A percentile compares a stretch with the other conserved stretches of the same genome.
Evolutionary conservation across 2,329 filamentous ascomycete species (phyloP).

Genomic region (Grosmannia clavigera): DNA sequence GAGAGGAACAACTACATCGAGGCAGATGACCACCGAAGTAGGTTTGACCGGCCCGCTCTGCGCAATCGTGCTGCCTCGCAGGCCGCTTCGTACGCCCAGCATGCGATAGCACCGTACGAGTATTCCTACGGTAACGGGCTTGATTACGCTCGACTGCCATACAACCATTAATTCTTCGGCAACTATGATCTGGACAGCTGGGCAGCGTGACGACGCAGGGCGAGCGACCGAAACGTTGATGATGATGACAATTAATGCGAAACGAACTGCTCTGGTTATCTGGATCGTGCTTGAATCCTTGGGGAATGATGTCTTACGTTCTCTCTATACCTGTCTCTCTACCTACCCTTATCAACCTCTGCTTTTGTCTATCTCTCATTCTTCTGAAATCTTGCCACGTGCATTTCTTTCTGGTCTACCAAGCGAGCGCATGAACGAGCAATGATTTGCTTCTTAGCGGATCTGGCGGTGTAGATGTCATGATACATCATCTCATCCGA

Average conservation of each 20-base stretch:
- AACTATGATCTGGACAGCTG: background rate
- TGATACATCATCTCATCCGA: background rate
- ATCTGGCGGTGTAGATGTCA: background rate
- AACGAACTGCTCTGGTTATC: background rate
- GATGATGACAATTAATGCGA: conserved; percentile 6
- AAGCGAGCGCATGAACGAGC: background rate
- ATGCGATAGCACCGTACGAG: conserved; percentile 7
- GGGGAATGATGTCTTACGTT: background rate
- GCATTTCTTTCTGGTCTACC: background rate
- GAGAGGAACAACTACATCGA: conserved; percentile 39
- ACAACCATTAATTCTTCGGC: background rate
- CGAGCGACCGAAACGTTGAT: background rate
- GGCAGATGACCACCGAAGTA: conserved; percentile 34
- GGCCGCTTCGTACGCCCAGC: conserved; percentile 30
- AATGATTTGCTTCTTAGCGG: background rate
- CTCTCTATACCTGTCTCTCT: background rate
- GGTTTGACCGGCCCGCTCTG: conserved; percentile 31
- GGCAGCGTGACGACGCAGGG: background rate
- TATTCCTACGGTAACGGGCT: conserved; percentile 12
- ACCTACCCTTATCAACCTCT: background rate
- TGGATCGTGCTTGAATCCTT: background rate
- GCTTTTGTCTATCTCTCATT: too few relatives aligned
- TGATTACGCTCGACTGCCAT: conserved; percentile 4
- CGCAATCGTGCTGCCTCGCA: conserved; percentile 37
- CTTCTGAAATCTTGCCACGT: background rate